phyloP scores from a whole-genome alignment of 805 yeast species.

The Ogataea pilisensis region DNA sequence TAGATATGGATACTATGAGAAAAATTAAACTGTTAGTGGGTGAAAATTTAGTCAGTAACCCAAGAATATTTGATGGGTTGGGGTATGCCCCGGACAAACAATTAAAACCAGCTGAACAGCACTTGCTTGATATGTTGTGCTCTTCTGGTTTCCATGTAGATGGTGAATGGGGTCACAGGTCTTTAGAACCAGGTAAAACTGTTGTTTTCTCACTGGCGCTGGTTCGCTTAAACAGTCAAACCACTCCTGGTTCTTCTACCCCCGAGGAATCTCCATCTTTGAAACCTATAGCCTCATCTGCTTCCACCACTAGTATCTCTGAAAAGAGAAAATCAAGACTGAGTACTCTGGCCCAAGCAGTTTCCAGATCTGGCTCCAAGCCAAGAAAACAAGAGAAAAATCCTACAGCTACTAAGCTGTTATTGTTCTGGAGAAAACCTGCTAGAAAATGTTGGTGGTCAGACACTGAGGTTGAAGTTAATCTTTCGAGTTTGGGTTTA shows the following conservation, averaged over 20 bases:
- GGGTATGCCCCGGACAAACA: conserved; percentile 53
- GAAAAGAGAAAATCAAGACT: conserved; percentile 50
- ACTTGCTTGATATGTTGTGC: conserved; percentile 90
- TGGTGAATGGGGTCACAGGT: conserved; percentile 83
- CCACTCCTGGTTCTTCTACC: conserved; percentile 10
- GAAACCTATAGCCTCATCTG: conserved; percentile 23
- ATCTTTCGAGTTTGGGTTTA: conserved; percentile 25
- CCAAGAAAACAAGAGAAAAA: conserved; percentile 30
- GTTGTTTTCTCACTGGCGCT: conserved; percentile 81
- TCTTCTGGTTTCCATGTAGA: conserved; percentile 71
- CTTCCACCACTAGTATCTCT: conserved; percentile 16
- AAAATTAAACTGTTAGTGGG: conserved; percentile 73
- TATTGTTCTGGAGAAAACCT: conserved; percentile 95
- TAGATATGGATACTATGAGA: conserved; percentile 56
- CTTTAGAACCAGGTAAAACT: conserved; percentile 82
- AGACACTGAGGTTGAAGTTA: conserved; percentile 49
- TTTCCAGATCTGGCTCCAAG: conserved; percentile 38
- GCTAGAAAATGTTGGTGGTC: conserved; percentile 99
- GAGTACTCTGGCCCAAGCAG: conserved; percentile 58
- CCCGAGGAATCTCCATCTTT: conserved; percentile 31
- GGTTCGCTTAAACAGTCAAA: conserved; percentile 46
- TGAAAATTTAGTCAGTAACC: conserved; percentile 50
- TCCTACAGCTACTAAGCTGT: conserved; percentile 52
- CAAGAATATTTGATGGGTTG: conserved; percentile 73
- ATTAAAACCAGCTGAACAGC: conserved; percentile 89